Percentiles rank a stretch among this genome's conserved stretches.
Evolutionary conservation across 495 filamentous ascomycete genomes (phyloP).

Genomic region (Gamarada debralockiae): DNA sequence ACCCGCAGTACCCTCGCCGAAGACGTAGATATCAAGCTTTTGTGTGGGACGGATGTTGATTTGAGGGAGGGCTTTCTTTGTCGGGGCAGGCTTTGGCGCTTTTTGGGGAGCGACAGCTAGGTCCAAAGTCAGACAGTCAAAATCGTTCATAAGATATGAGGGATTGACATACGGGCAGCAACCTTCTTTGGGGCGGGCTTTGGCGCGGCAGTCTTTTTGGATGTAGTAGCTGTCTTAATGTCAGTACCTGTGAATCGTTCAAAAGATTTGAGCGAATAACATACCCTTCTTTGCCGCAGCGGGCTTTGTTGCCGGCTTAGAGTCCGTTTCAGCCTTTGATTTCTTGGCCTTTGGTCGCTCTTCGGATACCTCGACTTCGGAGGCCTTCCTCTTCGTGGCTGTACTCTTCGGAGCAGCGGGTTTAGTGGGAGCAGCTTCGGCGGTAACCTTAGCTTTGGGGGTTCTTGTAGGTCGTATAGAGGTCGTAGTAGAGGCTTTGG

Average conservation of each 20-base stretch:
- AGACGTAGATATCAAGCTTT: slow-evolving; percentile 44
- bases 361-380: slow-evolving; percentile 3
- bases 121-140: no score
- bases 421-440: background rate
- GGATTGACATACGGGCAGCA: slow-evolving; percentile 8
- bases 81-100: slow-evolving; percentile 11
- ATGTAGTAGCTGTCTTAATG: background rate
- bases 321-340: slow-evolving; percentile 1
- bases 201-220: slow-evolving; percentile 5
- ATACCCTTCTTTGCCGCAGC: background rate
- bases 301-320: slow-evolving; percentile 4
- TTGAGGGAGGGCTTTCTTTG: slow-evolving; percentile 15
- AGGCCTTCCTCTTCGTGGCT: slow-evolving; percentile 10
- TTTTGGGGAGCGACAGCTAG: slow-evolving; percentile 11
- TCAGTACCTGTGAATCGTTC: background rate
- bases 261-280: background rate
- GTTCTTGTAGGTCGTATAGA: background rate
- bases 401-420: slow-evolving; percentile 6
- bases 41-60: slow-evolving; percentile 39
- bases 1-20: slow-evolving; percentile 50
- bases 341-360: slow-evolving; percentile 11
- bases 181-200: slow-evolving; percentile 12
- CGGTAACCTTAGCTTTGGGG: background rate
- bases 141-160: no score
- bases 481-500: slow-evolving; percentile 4